These are phyloP conservation scores for Polysphondylium violaceum DNA, from an alignment of 78 protist species.

Conservation along the genomic window DNA sequence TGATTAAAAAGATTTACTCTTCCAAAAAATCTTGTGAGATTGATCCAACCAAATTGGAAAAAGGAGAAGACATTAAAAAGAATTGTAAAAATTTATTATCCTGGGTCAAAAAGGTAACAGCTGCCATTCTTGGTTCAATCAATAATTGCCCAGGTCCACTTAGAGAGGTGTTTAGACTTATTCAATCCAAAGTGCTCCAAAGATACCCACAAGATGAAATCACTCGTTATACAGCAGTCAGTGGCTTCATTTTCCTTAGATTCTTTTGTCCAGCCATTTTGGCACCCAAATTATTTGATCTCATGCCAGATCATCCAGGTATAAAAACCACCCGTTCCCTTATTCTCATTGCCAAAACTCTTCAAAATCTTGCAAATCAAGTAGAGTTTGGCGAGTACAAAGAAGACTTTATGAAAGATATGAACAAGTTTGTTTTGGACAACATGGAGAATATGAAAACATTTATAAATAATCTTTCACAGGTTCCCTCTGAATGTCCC, in stretches of 20 bases:
- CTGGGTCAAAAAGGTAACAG: slow-evolving; percentile 41
- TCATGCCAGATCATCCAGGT: slow-evolving; percentile 83
- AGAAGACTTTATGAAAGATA: slow-evolving; percentile 83
- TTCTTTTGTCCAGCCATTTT: slow-evolving; percentile 91
- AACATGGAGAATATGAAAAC: slow-evolving; percentile 59
- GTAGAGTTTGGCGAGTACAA: slow-evolving; percentile 82
- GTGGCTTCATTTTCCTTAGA: slow-evolving; percentile 88
- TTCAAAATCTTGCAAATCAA: slow-evolving; percentile 89
- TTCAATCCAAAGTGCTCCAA: slow-evolving; percentile 53
- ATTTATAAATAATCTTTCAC: slow-evolving; percentile 38
- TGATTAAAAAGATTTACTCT: slow-evolving; percentile 38
- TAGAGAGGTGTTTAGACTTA: slow-evolving; percentile 52
- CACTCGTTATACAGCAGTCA: slow-evolving; percentile 80
- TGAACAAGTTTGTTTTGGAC: slow-evolving; percentile 72
- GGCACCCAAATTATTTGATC: slow-evolving; percentile 87
- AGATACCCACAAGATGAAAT: slow-evolving; percentile 58
- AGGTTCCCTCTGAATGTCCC: slow-evolving; percentile 51
- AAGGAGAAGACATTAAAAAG: slow-evolving; percentile 61
- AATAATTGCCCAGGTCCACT: slow-evolving; percentile 55
- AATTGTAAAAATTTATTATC: slow-evolving; percentile 39
- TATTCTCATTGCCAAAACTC: slow-evolving; percentile 88
- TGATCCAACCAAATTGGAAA: slow-evolving; percentile 79
- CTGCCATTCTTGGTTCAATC: slow-evolving; percentile 30
- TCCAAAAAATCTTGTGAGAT: slow-evolving; percentile 77
- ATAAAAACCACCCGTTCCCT: slow-evolving; percentile 76